A percentile compares a stretch with the other conserved stretches of the same genome.
Conservation (phyloP, 1,284 basidiomycete species). For the Rhodotorula sp. region DNA sequence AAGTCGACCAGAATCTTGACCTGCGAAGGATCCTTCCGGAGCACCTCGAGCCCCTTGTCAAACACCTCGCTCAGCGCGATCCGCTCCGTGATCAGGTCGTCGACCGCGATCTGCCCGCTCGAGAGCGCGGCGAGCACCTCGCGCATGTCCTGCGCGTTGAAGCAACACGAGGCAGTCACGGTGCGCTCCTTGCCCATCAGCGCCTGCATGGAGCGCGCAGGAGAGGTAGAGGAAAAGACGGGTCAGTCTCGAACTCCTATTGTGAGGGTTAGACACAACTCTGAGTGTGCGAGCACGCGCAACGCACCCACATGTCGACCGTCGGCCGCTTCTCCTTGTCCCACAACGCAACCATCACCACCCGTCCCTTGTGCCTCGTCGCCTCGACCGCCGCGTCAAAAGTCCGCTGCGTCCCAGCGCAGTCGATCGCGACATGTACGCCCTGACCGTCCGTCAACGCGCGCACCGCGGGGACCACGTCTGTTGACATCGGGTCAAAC, state of each 20-base stretch:
- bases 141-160: slow-evolving; percentile 45
- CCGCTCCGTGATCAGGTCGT: slow-evolving; percentile 48
- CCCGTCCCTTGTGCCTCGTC: slow-evolving; percentile 46
- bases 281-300: neutral
- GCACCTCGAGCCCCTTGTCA: slow-evolving; percentile 48
- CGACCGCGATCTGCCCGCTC: slow-evolving; percentile 46
- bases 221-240: neutral
- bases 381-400: slow-evolving; percentile 47
- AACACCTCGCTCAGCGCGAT: slow-evolving; percentile 50
- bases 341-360: slow-evolving; percentile 51
- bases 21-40: slow-evolving; percentile 48
- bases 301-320: slow-evolving; percentile 45
- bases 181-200: slow-evolving; percentile 47
- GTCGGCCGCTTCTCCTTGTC: slow-evolving; percentile 32
- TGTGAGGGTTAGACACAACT: too few relatives aligned
- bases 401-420: slow-evolving; percentile 48
- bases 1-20: slow-evolving; percentile 37
- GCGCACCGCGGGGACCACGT: slow-evolving; percentile 43
- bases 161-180: slow-evolving; percentile 47
- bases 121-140: slow-evolving; percentile 49
- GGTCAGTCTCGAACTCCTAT: neutral
- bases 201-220: neutral
- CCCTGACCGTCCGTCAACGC: slow-evolving; percentile 42
- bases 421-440: slow-evolving; percentile 51
- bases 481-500: slow-evolving; percentile 44